phyloP scores from a whole-genome alignment of 2,329 filamentous ascomycete genomes.

The Neobulgaria alba region DNA sequence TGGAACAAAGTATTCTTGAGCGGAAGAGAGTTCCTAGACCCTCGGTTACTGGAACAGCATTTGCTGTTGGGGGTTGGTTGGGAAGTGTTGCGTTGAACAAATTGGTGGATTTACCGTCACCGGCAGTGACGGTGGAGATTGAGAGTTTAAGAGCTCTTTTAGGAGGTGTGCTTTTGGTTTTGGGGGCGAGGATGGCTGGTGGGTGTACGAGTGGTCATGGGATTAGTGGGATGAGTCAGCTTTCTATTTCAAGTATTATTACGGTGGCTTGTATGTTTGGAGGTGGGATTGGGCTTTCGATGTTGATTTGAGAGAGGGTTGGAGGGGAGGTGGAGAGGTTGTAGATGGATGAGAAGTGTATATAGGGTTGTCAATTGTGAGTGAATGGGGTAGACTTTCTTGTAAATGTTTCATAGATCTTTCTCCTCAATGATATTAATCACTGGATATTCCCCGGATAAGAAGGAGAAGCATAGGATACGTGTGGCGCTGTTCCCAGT shows the following conservation, averaged over 20 bases:
- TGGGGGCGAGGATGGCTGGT: slow-evolving; percentile 54
- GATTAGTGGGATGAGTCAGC: slow-evolving; percentile 55
- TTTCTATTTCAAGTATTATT: slow-evolving; percentile 53
- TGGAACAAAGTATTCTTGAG: neutral
- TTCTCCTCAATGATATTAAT: too few species aligned
- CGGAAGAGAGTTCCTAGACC: slow-evolving; percentile 1
- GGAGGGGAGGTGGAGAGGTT: too few species aligned
- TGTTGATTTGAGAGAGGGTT: too few species aligned
- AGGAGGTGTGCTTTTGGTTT: slow-evolving; percentile 48
- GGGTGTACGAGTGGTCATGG: slow-evolving; percentile 64
- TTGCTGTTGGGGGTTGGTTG: slow-evolving; percentile 41
- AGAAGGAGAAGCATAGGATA: too few species aligned
- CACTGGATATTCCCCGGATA: too few species aligned
- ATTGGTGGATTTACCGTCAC: slow-evolving; percentile 5
- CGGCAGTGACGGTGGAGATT: slow-evolving; percentile 23
- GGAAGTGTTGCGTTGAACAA: slow-evolving; percentile 34
- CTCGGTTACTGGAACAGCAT: slow-evolving; percentile 31
- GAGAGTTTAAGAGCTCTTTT: slow-evolving; percentile 34
- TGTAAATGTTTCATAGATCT: too few species aligned
- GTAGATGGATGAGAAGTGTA: too few species aligned
- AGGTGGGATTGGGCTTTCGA: slow-evolving; percentile 33
- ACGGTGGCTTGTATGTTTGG: slow-evolving; percentile 51
- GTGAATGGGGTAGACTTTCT: too few species aligned
- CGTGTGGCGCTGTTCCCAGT: too few species aligned
- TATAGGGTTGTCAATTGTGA: too few species aligned